These are phyloP conservation scores for Musa itinerans DNA, from an alignment of 176 grass and related monocot genomes.

Conservation along the genomic window DNA sequence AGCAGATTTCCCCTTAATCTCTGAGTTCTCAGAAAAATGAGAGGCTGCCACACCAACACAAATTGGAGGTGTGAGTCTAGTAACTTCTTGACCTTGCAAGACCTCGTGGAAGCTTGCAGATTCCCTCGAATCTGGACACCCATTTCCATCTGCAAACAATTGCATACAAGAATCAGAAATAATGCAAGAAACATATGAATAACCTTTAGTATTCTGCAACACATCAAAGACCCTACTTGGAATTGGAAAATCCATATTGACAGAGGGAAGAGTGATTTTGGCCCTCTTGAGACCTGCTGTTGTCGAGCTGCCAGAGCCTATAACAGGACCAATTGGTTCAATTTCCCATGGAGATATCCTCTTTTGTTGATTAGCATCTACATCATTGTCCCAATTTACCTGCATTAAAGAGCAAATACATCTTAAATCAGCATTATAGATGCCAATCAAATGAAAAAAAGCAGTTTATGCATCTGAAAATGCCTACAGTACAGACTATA, in stretches of 20 bases:
- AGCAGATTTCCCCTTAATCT: constrained; percentile 26
- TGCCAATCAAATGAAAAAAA: background rate
- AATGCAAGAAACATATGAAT: background rate
- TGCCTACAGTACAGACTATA: background rate
- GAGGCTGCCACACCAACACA: constrained; percentile 36
- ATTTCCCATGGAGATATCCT: constrained; percentile 95
- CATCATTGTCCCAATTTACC: constrained; percentile 83
- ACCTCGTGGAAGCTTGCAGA: constrained; percentile 88
- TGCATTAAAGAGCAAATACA: constrained; percentile 21
- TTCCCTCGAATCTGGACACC: constrained; percentile 49
- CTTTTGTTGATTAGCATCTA: constrained; percentile 33
- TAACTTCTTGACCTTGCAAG: constrained; percentile 99
- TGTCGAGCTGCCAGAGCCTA: constrained; percentile 34
- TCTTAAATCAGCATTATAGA: constrained; percentile 12
- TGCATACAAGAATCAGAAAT: background rate
- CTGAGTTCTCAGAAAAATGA: constrained; percentile 28
- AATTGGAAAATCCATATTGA: constrained; percentile 34
- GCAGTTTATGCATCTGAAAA: background rate
- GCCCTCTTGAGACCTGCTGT: constrained; percentile 48
- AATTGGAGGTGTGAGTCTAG: constrained; percentile 43
- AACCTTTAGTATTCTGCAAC: background rate
- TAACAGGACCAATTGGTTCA: constrained; percentile 46
- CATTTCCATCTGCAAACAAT: constrained; percentile 53
- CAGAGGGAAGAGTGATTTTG: constrained; percentile 45
- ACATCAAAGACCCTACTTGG: constrained; percentile 41